phyloP scores from a whole-genome alignment of 2,329 filamentous ascomycete species.

The Orbilia ellipsospora region DNA sequence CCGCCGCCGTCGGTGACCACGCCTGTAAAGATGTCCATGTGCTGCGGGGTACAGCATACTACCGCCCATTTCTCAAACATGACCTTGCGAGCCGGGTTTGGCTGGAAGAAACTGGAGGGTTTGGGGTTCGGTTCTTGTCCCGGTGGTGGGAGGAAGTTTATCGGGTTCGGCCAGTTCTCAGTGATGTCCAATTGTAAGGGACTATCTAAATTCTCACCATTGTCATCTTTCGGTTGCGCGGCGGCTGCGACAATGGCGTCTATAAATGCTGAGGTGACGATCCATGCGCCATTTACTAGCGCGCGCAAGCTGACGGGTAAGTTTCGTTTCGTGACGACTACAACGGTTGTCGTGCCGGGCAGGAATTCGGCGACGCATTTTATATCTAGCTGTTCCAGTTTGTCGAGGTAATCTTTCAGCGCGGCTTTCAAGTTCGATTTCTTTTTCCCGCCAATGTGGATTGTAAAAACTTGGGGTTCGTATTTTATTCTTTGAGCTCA shows the following conservation, averaged over 20 bases:
- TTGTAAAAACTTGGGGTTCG: slow-evolving; percentile 82
- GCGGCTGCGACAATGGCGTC: slow-evolving; percentile 75
- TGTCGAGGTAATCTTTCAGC: slow-evolving; percentile 71
- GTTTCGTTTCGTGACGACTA: slow-evolving; percentile 89
- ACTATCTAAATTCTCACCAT: slow-evolving; percentile 63
- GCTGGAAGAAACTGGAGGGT: slow-evolving; percentile 75
- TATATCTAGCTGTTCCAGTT: slow-evolving; percentile 85
- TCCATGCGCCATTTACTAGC: slow-evolving; percentile 80
- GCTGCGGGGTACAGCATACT: slow-evolving; percentile 81
- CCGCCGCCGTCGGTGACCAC: slow-evolving; percentile 83
- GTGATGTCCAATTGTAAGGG: slow-evolving; percentile 83
- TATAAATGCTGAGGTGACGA: slow-evolving; percentile 79
- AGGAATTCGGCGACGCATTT: slow-evolving; percentile 82
- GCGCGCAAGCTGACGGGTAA: slow-evolving; percentile 87
- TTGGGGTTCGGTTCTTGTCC: slow-evolving; percentile 80
- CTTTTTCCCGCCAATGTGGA: slow-evolving; percentile 75
- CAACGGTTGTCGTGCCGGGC: slow-evolving; percentile 79
- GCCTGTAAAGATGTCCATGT: slow-evolving; percentile 74
- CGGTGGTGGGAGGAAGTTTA: slow-evolving; percentile 76
- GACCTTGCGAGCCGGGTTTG: slow-evolving; percentile 72
- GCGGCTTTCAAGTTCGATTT: slow-evolving; percentile 74
- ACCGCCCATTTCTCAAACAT: slow-evolving; percentile 91
- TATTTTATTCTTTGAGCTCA: slow-evolving; percentile 73
- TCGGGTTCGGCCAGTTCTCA: slow-evolving; percentile 78
- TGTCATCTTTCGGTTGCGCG: slow-evolving; percentile 66